Base-by-base conservation (phyloP, 1,139 yeast species). In the Zygosaccharomyces pseudobailii region DNA sequence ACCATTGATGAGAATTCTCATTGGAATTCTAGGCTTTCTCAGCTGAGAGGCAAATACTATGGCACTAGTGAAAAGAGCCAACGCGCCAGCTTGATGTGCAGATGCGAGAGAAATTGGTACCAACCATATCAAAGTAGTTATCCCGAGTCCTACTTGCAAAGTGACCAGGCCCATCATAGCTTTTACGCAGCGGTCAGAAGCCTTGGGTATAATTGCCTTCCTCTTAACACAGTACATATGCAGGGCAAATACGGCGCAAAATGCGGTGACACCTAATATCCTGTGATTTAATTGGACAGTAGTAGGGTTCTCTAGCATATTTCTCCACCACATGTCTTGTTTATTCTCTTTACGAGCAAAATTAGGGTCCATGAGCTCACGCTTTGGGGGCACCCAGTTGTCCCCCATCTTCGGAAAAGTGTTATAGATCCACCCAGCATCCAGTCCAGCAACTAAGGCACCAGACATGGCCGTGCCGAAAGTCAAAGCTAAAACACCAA, bases 341-440 rank as follows among this genome's bases (percentile, higher is more conserved):
- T 76, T 71, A 57, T 86, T 90, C 5, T 71, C 75, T 43, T 75
- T 74, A 61, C 94, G 78, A 4, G 92, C 73, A 63, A 74, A 90
- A n/a, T 78, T 74, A 5, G 85, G 82, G 42, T 87, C 84, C 74
- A 89, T 79, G 45, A 94, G 72, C 66, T 94, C 99, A 50, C 74
- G 69, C 22, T 65, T 66, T 20, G 84, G 77, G 10, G 99, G 98
- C 32, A 87, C 59, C 70, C 78, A 76, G 39, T 79, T 79, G 41
- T 73, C 79, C 42, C 97, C 97, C 98, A 94, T 94, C 60, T 84
- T 87, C 27, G 99, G 98, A 77, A 90, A 94, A 4, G 95, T 84
- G 67, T 94, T 92, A 70, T 92, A 94, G 57, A 94, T 89, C 66
- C 90, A 75, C 42, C 98, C 98, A 3, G 99, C 98, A 69, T 94